Evolutionary conservation across 768 basidiomycete genomes (phyloP).

Genomic region (Coprinopsis sp.): DNA sequence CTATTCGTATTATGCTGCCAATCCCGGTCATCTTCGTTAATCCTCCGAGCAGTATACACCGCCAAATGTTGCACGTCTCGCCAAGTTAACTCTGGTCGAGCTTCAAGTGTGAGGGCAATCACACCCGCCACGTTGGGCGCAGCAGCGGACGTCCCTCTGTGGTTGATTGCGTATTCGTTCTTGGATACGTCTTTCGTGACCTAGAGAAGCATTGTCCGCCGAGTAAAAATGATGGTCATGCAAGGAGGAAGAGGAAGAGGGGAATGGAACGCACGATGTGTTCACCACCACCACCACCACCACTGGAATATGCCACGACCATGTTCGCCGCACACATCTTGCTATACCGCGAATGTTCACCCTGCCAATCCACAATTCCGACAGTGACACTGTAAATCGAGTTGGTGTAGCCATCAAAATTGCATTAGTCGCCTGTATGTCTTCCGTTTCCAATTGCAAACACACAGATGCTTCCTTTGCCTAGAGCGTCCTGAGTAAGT

Average conservation of each 20-base stretch:
- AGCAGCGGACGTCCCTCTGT: constrained; percentile 96
- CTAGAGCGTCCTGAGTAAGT: too few relatives aligned
- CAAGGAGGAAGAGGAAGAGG: too few relatives aligned
- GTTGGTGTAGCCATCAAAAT: constrained; percentile 99
- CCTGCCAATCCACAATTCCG: constrained; percentile 86
- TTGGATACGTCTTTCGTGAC: constrained; percentile 89
- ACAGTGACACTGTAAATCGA: constrained; percentile 95
- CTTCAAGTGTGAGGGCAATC: constrained; percentile 83
- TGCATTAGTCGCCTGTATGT: constrained; percentile 89
- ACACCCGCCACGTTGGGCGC: constrained; percentile 95
- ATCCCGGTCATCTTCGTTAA: constrained; percentile 88
- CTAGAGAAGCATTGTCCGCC: constrained; percentile 35
- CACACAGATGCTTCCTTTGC: constrained; percentile 90
- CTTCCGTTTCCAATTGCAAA: constrained; percentile 98
- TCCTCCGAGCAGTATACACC: constrained; percentile 63
- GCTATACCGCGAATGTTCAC: constrained; percentile 91
- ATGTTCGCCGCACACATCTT: constrained; percentile 95
- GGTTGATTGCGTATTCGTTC: constrained; percentile 68
- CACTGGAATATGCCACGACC: constrained; percentile 90
- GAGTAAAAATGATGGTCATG: background rate
- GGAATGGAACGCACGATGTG: constrained; percentile 70
- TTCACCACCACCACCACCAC: constrained; percentile 90
- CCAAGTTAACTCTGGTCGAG: constrained; percentile 93
- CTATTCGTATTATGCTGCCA: constrained; percentile 82
- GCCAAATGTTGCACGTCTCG: constrained; percentile 90